phyloP scores from a whole-genome alignment of 23 red algal species.

The Chondrus crispus region DNA sequence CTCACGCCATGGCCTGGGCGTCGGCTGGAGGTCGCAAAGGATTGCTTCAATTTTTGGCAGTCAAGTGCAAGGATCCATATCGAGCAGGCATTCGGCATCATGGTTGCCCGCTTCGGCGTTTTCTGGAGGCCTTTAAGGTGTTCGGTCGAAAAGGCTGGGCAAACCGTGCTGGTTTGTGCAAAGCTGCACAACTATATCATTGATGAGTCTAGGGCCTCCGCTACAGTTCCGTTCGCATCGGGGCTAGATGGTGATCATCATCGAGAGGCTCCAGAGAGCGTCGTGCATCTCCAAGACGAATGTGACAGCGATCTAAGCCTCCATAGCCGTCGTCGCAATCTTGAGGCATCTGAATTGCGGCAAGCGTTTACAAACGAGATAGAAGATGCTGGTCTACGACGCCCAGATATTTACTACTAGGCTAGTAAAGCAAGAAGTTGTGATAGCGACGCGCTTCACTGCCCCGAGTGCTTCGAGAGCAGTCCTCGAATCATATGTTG shows the following conservation, averaged over 20 bases:
- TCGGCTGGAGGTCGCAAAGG: not conserved
- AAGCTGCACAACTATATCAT: not conserved
- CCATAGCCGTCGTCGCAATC: not conserved
- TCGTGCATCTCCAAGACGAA: not conserved
- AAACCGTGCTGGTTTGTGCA: not conserved
- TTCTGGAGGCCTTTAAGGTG: not conserved
- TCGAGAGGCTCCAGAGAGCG: not conserved
- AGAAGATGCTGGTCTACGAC: not conserved
- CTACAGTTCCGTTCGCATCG: not conserved
- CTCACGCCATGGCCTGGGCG: not conserved
- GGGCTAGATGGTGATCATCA: not conserved
- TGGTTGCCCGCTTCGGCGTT: not conserved
- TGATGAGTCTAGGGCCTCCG: not conserved
- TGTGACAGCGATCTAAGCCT: not conserved
- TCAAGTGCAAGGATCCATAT: not conserved
- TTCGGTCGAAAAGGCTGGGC: not conserved
- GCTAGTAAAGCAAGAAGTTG: not conserved
- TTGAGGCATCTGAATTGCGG: not conserved
- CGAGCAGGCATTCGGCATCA: conserved; percentile 14
- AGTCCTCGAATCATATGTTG: not conserved
- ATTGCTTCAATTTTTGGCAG: not conserved
- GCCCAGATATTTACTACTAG: not conserved
- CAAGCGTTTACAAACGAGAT: not conserved
- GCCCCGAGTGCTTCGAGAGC: not conserved
- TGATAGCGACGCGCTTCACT: not conserved